Evolutionary conservation across 805 yeast genomes (phyloP).

Genomic region (Jamesozyma hellenica): DNA sequence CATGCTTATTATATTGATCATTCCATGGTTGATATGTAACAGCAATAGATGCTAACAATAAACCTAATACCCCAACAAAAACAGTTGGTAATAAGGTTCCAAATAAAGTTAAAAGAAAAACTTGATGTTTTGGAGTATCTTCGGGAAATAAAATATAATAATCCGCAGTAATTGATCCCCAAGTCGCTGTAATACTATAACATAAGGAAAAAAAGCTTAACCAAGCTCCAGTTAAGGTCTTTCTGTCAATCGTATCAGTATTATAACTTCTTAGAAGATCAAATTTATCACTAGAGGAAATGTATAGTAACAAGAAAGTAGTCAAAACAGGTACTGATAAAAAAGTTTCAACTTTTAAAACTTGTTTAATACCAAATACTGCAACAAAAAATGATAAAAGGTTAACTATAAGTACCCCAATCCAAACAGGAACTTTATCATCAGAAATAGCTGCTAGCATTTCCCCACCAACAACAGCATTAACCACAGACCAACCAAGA

Average conservation of each 20-base stretch:
- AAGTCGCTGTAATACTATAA: conserved; percentile 73
- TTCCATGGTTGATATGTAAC: conserved; percentile 46
- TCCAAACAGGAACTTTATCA: conserved; percentile 56
- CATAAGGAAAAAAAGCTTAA: conserved; percentile 61
- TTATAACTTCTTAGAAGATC: conserved; percentile 24
- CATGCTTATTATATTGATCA: conserved; percentile 43
- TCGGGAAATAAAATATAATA: conserved; percentile 78
- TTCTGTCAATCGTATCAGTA: conserved; percentile 24
- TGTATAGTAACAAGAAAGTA: conserved; percentile 58
- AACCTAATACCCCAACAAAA: conserved; percentile 66
- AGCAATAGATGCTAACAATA: conserved; percentile 61
- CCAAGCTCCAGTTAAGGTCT: conserved; percentile 54
- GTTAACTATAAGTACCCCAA: conserved; percentile 66
- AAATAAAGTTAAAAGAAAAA: conserved; percentile 52
- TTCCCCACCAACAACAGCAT: conserved; percentile 82
- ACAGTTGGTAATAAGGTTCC: conserved; percentile 63
- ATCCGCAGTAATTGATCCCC: conserved; percentile 84
- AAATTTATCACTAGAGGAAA: conserved; percentile 44
- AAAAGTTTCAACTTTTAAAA: conserved; percentile 55
- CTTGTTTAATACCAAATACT: conserved; percentile 66
- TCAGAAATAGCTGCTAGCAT: conserved; percentile 57
- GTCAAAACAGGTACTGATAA: conserved; percentile 61
- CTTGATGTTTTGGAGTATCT: conserved; percentile 42
- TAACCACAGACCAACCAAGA: conserved; percentile 91
- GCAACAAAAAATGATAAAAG: conserved; percentile 55